phyloP scores from a whole-genome alignment of 2,329 filamentous ascomycete species.

The Ophiostoma montium region DNA sequence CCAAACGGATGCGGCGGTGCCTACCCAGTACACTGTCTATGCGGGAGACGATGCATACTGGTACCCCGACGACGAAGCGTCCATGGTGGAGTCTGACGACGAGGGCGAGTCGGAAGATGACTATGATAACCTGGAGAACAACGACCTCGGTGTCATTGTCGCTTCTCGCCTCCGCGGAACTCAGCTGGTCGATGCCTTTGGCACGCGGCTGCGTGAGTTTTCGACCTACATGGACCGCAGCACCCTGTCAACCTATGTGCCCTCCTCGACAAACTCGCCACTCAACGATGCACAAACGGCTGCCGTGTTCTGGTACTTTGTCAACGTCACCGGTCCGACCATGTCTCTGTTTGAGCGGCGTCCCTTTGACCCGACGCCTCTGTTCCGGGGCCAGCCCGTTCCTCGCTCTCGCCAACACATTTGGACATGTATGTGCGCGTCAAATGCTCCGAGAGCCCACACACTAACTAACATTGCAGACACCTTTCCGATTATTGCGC shows the following conservation, averaged over 20 bases:
- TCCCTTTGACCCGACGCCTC: conserved; percentile 54
- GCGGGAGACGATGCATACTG: conserved; percentile 27
- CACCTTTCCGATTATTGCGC: conserved; percentile 67
- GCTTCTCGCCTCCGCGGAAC: conserved; percentile 21
- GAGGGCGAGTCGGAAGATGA: conserved; percentile 37
- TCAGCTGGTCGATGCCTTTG: conserved; percentile 25
- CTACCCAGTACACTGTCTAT: conserved; percentile 2
- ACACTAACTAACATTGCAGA: conserved; percentile 28
- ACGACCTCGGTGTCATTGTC: conserved; percentile 27
- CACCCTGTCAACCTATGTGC: conserved; percentile 50
- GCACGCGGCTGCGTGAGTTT: conserved; percentile 34
- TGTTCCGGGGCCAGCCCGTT: conserved; percentile 47
- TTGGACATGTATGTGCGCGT: conserved; percentile 42
- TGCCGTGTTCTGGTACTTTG: conserved; percentile 79
- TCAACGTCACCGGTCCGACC: conserved; percentile 73
- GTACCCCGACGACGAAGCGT: conserved; percentile 46
- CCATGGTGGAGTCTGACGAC: conserved; percentile 37
- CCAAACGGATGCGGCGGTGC: neutral
- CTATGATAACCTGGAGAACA: conserved; percentile 24
- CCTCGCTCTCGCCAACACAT: conserved; percentile 50
- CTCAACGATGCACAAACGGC: conserved; percentile 69
- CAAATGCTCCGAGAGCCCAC: neutral
- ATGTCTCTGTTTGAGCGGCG: conserved; percentile 81
- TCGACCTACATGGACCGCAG: conserved; percentile 32
- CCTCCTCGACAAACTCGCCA: conserved; percentile 52